Percentiles rank a stretch among this genome's conserved stretches.
Evolutionary conservation across 2,329 filamentous ascomycete genomes (phyloP).

Genomic region (Setomelanomma holmii): DNA sequence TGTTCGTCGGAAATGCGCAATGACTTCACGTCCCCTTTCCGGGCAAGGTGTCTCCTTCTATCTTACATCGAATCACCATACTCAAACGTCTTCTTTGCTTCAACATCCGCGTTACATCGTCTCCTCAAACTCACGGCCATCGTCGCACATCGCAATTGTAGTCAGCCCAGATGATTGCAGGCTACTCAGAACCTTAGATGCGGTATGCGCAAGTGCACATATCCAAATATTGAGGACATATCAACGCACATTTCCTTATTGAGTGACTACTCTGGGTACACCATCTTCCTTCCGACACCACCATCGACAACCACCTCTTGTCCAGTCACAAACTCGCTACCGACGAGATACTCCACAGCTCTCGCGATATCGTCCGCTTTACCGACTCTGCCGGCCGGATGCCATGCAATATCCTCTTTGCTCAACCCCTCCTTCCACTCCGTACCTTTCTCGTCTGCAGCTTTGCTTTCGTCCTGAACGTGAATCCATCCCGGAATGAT

Average conservation of each 20-base stretch:
- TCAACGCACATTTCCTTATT: background rate
- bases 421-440: constrained; percentile 57
- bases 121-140: too few species aligned
- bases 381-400: constrained; percentile 59
- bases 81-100: too few species aligned
- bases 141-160: background rate
- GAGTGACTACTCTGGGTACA: constrained; percentile 41
- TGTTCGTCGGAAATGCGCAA: too few species aligned
- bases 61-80: too few species aligned
- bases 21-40: too few species aligned
- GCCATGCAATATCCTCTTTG: constrained; percentile 57
- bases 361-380: constrained; percentile 56
- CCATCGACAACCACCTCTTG: constrained; percentile 57
- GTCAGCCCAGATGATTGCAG: too few species aligned
- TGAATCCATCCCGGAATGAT: constrained; percentile 62
- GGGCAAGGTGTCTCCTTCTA: too few species aligned
- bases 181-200: too few species aligned
- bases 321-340: constrained; percentile 52
- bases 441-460: constrained; percentile 50
- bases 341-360: constrained; percentile 52
- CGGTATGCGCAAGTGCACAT: too few species aligned
- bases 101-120: too few species aligned
- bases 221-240: too few species aligned
- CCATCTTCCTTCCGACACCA: constrained; percentile 56
- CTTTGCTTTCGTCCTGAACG: constrained; percentile 53